Evolutionary conservation across 257 asterid genomes (phyloP), one percentile per base, ranked within the genome.

Genomic region (Mentha longifolia): DNA sequence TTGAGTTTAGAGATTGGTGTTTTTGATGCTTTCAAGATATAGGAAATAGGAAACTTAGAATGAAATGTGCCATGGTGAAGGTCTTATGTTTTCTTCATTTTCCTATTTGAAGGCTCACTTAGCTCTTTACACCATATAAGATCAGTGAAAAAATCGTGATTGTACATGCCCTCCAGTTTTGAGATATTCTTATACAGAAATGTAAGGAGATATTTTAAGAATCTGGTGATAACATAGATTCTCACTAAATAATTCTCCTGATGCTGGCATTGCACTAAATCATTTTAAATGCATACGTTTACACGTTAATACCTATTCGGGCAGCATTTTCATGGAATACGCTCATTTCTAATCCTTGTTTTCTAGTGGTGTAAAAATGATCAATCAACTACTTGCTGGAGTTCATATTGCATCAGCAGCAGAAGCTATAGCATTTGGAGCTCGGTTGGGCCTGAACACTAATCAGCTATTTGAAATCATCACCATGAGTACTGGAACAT

Each of bases 341-440:
- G 42, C 13, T 55, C 55, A 58, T 73, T 43, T 73, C 65, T 41
- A 22, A 15, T 45, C 15, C 20, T 16, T 30, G 30, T 62, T 56
- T 68, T 75, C 33, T 45, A 94, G 99, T 88, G 92, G 88, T 62
- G 93, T 94, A 52, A 94, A 94, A 87, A 94, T 94, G 99, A 85
- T 94, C 82, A 94, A 94, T 80, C 99, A 94, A 78, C 87, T 94
- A 76, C 99, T 94, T 76, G 99, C 99, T 80, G 99, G 99, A 79
- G 97, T 94, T 80, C 99, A 94, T 78, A 94, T 94, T 70, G 97
- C 97, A 77, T 85, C 99, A 74, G 89, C 97, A 56, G 99, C 99
- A 19, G 99, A 94, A 87, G 99, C 97, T 49, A 81, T 94, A 84
- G 97, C 97, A 67, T 88, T 88, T 68, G 95, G 90, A 63, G 97